These are phyloP conservation scores for Phytophthora colocasiae DNA, from an alignment of 352 stramenopile genomes.

Conservation along the genomic window DNA sequence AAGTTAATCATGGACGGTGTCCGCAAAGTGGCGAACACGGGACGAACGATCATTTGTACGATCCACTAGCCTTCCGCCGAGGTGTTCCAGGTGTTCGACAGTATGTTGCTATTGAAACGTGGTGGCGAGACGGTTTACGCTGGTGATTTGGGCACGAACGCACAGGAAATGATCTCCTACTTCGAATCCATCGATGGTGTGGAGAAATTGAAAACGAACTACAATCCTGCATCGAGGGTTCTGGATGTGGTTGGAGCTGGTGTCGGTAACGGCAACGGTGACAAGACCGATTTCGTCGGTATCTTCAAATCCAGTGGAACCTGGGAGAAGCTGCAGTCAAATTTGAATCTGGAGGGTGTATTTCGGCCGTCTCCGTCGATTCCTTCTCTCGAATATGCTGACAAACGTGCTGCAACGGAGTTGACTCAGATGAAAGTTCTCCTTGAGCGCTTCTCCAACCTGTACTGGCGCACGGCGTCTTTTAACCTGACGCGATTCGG, in stretches of 20 bases:
- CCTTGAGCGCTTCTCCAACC: conserved; percentile 12
- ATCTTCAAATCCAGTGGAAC: conserved; percentile 11
- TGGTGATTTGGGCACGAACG: conserved; percentile 14
- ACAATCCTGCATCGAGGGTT: conserved; percentile 22
- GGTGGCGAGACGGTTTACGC: conserved; percentile 24
- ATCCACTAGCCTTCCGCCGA: conserved; percentile 21
- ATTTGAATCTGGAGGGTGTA: conserved; percentile 12
- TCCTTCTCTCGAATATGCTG: conserved; percentile 9
- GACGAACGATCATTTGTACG: conserved; percentile 17
- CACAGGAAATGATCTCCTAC: conserved; percentile 18
- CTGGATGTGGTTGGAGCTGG: conserved; percentile 24
- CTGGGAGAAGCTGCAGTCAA: conserved; percentile 2
- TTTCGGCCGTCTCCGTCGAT: background rate
- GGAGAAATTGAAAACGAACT: conserved; percentile 3
- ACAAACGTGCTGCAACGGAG: conserved; percentile 22
- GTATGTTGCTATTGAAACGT: conserved; percentile 20
- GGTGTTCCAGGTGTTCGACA: conserved; percentile 24
- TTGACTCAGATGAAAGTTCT: conserved; percentile 29
- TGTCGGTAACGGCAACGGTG: conserved; percentile 11
- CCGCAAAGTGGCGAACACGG: conserved; percentile 21
- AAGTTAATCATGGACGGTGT: conserved; percentile 31
- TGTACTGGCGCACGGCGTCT: conserved; percentile 24
- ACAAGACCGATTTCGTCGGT: conserved; percentile 8
- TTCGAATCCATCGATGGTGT: conserved; percentile 22
- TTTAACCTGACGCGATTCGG: conserved; percentile 26